A percentile compares a stretch with the other conserved stretches of the same genome.
Evolutionary conservation across 164 flowering plant species (phyloP).

Genomic region (Warburgia ugandensis): DNA sequence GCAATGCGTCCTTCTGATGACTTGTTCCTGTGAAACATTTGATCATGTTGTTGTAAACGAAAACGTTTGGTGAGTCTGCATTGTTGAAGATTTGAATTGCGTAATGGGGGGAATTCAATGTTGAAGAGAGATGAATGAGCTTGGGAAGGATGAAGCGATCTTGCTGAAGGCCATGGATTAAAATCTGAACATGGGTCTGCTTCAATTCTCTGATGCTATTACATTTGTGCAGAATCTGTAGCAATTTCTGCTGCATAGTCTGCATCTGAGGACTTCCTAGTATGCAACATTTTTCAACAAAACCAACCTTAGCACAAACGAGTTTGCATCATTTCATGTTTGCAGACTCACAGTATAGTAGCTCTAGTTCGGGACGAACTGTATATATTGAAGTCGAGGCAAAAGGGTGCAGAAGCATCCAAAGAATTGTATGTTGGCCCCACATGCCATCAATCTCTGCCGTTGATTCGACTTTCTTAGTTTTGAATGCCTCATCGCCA

Average conservation of each 20-base stretch:
- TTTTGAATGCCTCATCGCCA: too few species aligned
- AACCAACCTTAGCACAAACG: too few species aligned
- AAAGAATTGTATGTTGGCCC: too few species aligned
- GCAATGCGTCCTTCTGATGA: constrained; percentile 18
- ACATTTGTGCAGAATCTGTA: constrained; percentile 26
- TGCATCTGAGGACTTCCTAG: too few species aligned
- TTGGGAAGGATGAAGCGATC: constrained; percentile 24
- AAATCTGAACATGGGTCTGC: constrained; percentile 39
- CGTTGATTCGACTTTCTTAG: too few species aligned
- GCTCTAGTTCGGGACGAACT: too few species aligned
- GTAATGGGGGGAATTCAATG: constrained; percentile 20
- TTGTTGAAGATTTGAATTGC: constrained; percentile 18
- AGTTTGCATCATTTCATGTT: too few species aligned
- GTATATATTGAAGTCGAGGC: too few species aligned
- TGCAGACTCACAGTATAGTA: too few species aligned
- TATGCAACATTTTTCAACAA: too few species aligned
- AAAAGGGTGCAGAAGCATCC: too few species aligned
- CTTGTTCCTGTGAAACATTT: constrained; percentile 22
- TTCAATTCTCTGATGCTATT: constrained; percentile 22
- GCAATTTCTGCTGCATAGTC: constrained; percentile 36
- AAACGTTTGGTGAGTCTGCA: constrained; percentile 17
- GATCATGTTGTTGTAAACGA: constrained; percentile 34
- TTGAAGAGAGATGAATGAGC: constrained; percentile 30
- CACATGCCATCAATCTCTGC: too few species aligned
- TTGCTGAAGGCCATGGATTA: constrained; percentile 29